These are phyloP conservation scores for Immersiella caudata DNA, from an alignment of 495 filamentous ascomycete species.

Conservation along the genomic window DNA sequence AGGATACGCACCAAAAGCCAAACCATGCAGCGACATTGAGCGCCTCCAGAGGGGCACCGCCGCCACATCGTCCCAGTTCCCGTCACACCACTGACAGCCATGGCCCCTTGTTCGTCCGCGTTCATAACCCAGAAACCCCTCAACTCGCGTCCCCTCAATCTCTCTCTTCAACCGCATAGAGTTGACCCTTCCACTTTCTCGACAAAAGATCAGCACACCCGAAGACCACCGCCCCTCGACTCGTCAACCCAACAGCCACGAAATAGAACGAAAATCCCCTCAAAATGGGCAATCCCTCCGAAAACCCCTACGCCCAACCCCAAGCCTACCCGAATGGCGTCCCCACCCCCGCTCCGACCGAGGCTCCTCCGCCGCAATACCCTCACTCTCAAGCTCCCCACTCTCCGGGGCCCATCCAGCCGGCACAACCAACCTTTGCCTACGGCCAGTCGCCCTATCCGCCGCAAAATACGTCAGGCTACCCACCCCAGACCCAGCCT, in stretches of 20 bases:
- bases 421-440: conserved; percentile 8
- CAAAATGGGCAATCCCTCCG: conserved; percentile 2
- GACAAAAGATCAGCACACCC: too few relatives aligned
- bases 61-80: too few relatives aligned
- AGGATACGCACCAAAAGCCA: too few relatives aligned
- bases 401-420: conserved; percentile 27
- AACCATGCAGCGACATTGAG: too few relatives aligned
- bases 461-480: not conserved
- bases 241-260: not conserved
- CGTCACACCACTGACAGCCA: too few relatives aligned
- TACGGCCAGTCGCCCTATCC: conserved; percentile 38
- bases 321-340: not conserved
- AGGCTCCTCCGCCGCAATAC: not conserved
- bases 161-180: too few relatives aligned
- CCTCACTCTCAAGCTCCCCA: conserved; percentile 9
- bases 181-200: too few relatives aligned
- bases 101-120: too few relatives aligned
- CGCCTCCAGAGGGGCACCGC: too few relatives aligned
- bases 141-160: too few relatives aligned
- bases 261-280: not conserved
- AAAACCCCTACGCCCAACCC: not conserved
- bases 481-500: not conserved
- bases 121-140: too few relatives aligned
- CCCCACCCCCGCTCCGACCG: conserved; percentile 2
- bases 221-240: too few relatives aligned